A percentile compares a stretch with the other conserved stretches of the same genome.
Conservation (phyloP, 108 stramenopile species). For the Fragilaria radians region DNA sequence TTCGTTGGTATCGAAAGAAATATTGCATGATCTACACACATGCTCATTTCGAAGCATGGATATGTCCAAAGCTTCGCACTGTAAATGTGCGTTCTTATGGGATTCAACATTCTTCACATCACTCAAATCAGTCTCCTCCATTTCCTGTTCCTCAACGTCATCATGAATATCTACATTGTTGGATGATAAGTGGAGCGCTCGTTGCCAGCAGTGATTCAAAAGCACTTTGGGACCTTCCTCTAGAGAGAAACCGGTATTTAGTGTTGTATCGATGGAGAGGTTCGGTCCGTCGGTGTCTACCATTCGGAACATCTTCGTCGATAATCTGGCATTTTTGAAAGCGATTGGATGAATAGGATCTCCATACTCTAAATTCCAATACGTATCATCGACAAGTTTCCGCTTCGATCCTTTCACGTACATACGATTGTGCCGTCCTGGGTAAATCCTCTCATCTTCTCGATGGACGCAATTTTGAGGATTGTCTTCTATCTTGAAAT, state of each 20-base stretch:
- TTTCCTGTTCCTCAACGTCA: not conserved
- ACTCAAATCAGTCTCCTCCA: not conserved
- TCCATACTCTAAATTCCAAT: conserved; percentile 28
- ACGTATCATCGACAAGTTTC: conserved; percentile 2
- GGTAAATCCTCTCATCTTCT: not conserved
- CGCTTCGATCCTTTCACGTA: no score
- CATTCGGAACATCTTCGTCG: conserved; percentile 4
- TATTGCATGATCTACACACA: conserved; percentile 15
- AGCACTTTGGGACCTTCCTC: conserved; percentile 17
- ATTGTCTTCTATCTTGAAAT: no score
- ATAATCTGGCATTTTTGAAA: conserved; percentile 19
- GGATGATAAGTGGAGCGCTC: conserved; percentile 31
- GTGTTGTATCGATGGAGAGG: not conserved
- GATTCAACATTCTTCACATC: not conserved
- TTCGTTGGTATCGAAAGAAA: conserved; percentile 9
- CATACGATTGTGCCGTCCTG: not conserved
- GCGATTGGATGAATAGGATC: conserved; percentile 22
- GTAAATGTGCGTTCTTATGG: not conserved
- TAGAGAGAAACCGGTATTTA: not conserved
- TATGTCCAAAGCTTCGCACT: not conserved
- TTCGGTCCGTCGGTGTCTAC: not conserved
- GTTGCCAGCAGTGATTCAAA: conserved; percentile 31
- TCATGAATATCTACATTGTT: conserved; percentile 4
- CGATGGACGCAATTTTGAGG: no score
- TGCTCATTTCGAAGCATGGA: not conserved